Conservation (phyloP, 2,329 filamentous ascomycete genomes). For the Microdochium paspali region DNA sequence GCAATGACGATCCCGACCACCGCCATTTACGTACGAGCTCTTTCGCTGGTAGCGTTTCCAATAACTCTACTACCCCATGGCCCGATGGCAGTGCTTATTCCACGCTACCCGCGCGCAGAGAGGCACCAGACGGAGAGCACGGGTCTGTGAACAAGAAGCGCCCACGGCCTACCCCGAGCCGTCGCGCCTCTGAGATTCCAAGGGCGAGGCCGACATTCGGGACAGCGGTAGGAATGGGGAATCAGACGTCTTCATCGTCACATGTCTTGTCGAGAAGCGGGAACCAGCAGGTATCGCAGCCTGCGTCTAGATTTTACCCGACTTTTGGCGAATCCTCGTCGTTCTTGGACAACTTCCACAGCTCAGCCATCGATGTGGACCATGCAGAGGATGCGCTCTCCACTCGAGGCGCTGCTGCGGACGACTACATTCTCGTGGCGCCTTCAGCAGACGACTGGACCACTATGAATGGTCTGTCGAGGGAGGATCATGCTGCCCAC, state of each 20-base stretch:
- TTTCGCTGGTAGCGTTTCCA: conserved; percentile 2
- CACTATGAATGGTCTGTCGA: conserved; percentile 7
- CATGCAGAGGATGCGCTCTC: conserved; percentile 6
- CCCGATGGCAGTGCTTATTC: conserved; percentile 8
- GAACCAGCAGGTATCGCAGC: conserved; percentile 4
- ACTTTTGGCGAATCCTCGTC: conserved; percentile 12
- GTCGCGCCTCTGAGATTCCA: conserved; percentile 20
- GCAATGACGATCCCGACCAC: conserved; percentile 15
- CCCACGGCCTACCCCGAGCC: conserved; percentile 12
- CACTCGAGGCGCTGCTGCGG: conserved; percentile 4
- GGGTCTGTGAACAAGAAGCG: conserved; percentile 18
- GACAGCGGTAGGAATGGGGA: conserved; percentile 9
- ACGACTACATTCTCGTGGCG: conserved; percentile 15
- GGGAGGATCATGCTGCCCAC: conserved; percentile 7
- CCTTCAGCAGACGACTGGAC: conserved; percentile 17
- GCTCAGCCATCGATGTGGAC: conserved; percentile 17
- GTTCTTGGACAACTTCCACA: conserved; percentile 17
- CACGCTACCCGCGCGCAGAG: conserved; percentile 19
- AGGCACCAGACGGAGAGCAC: conserved; percentile 16
- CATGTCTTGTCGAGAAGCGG: conserved; percentile 2
- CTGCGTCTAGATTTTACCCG: conserved; percentile 15
- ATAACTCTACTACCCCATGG: neutral
- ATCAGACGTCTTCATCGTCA: conserved; percentile 3
- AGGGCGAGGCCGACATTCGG: conserved; percentile 20
- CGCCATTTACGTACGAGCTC: conserved; percentile 3